Evolutionary conservation across 805 yeast species (phyloP), one percentile per base, ranked within the genome.

Genomic region (Yarrowia bubula): DNA sequence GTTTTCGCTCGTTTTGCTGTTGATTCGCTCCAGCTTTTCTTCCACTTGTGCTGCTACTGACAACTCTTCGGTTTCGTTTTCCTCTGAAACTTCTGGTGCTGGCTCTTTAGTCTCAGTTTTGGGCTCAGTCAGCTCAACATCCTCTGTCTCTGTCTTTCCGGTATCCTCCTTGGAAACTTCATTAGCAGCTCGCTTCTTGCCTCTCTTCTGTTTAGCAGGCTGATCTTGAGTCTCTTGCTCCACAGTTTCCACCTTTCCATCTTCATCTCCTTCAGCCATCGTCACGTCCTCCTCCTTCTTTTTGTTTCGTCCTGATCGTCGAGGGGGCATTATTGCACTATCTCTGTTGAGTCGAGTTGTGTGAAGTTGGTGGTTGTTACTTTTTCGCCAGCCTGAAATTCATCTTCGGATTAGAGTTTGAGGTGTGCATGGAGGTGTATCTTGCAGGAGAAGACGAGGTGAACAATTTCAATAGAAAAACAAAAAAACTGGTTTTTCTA

Each of bases 281-380:
- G 60, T 22, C 46, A 37, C 60, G n/a, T 51, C 61, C 47, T 37
- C 47, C 10, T 55, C 61, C 61, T 55, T 41, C 61, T 55, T 55
- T 15, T 41, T 39, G 37, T 55, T 55, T 41, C 47, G 37, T 39
- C 33, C 61, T 41, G 61, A 55, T 55, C 61, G 46, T 55, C 61
- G 61, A 39, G 61, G 47, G 15, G 61, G 61, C 61, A 55, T 55
- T 32, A 28, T 9, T 6, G 61, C 61, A 55, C 39, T 32, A 28
- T 9, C 13, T 35, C 38, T 35, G 39, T 47, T 9, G 1, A 11
- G 28, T 47, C 39, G 31, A n/a, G 28, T 15, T 47, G 17, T 32
- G 55, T 48, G 55, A 33, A 17, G 39, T 33, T 4, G 8, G 14
- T 47, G 51, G 28, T n/a, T 47, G 15, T 28, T 8, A 28, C 28